Evolutionary conservation across 2,329 filamentous ascomycete genomes (phyloP), one percentile per base, ranked within the genome.

Genomic region (Fusarium sp.): DNA sequence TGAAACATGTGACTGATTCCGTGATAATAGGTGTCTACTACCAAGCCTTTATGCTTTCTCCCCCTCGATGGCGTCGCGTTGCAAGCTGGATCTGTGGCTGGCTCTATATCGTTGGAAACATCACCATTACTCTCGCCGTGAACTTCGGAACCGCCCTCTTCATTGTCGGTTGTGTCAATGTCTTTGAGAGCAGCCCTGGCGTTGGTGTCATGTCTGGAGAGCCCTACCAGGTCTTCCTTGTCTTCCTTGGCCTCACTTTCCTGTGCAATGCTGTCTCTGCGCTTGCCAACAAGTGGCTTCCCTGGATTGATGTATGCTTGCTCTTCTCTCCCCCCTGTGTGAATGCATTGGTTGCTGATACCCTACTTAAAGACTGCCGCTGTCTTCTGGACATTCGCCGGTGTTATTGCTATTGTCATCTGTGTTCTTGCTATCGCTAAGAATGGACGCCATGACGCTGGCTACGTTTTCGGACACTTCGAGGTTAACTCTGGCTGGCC

Each of bases 81-180:
- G 83, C 89, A 17, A 88, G 88, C 31, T 93, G 89, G 87, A 87
- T 91, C 63, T 91, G 88, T 68, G 91, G 91, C 62, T 94, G 91
- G 91, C 82, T 90, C 21, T 94, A 91, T 75, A 86, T 92, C 18
- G 88, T 93, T 50, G 92, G 92, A 59, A 94, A 94, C 79, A 90
- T 93, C 76, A 93, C 90, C 69, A 94, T 94, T 70, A 93, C 91
- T 0, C 82, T 93, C n/a, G 87, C 90, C n/a, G 91, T 93, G 75
- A 92, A 92, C 81, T 94, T 93, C 72, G 91, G 90, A 9, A 93
- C 91, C 5, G 91, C 89, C 0, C 87, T 93, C 67, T 85, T 88
- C 76, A 77, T 87, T 58, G 81, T 86, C 56, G 83, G 80, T 15
- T 86, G 84, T 72, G 75, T 88, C 76, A 86, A 87, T 58, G 83